These are phyloP conservation scores for Melanopsichium pennsylvanicum DNA, from an alignment of 1,284 basidiomycete species.

Conservation along the genomic window DNA sequence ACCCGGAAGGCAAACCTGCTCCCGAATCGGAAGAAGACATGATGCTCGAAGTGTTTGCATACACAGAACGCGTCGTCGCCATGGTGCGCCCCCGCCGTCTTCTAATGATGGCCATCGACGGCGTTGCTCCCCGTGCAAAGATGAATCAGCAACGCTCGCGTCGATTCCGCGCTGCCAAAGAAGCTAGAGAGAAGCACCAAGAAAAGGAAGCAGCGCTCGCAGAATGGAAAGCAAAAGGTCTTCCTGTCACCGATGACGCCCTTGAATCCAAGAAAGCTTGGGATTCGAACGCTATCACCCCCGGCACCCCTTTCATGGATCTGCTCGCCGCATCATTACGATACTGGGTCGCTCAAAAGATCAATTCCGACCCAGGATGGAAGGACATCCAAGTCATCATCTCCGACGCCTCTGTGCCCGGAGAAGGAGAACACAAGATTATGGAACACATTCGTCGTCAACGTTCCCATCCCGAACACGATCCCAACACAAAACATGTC, in stretches of 20 bases:
- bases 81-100: slow-evolving; percentile 95
- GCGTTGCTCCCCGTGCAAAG: slow-evolving; percentile 96
- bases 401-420: slow-evolving; percentile 94
- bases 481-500: slow-evolving; percentile 94
- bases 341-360: slow-evolving; percentile 96
- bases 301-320: slow-evolving; percentile 97
- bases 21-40: slow-evolving; percentile 98
- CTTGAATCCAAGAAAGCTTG: slow-evolving; percentile 81
- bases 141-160: slow-evolving; percentile 99
- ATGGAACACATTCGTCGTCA: slow-evolving; percentile 98
- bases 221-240: slow-evolving; percentile 89
- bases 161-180: slow-evolving; percentile 91
- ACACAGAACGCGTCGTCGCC: slow-evolving; percentile 96
- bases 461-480: slow-evolving; percentile 82
- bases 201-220: slow-evolving; percentile 81
- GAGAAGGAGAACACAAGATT: slow-evolving; percentile 99
- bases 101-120: slow-evolving; percentile 98
- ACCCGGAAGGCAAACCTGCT: slow-evolving; percentile 88
- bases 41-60: slow-evolving; percentile 97
- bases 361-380: slow-evolving; percentile 96
- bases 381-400: slow-evolving; percentile 83
- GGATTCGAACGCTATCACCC: slow-evolving; percentile 99
- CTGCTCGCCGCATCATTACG: slow-evolving; percentile 85
- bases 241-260: slow-evolving; percentile 81
- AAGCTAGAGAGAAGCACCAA: slow-evolving; percentile 91